Base-by-base conservation (phyloP, 352 stramenopile species). In the Globisporangium cederbergense region DNA sequence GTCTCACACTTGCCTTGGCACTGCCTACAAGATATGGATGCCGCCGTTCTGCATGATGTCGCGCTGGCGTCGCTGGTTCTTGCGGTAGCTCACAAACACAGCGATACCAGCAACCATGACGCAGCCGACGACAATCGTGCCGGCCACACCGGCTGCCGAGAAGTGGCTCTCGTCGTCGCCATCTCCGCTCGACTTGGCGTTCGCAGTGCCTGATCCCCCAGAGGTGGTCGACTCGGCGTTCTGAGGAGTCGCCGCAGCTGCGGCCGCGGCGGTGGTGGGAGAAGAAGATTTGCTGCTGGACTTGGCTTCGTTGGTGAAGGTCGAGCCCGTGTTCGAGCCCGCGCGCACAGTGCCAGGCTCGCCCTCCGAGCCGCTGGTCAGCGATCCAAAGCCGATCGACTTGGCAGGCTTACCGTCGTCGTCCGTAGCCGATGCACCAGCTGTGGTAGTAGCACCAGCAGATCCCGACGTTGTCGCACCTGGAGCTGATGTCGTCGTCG, bases 1-100 rank as follows among this genome's bases (percentile, higher is more conserved):
- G 6, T 51, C 42, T 14, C 3, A 25, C 34, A 5, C 16, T 28
- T 28, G 25, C 0, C 30, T 18, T 18, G 52, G 4, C 32, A 3
- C 11, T 20, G 13, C 47, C 38, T 76, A 80, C 52, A 80, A 43
- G 52, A 77, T 63, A 46, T 77, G 70, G 62, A 80, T 77, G 32
- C 74, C 74, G 8, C 74, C 74, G 60, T 89, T 85, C 53, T 85
- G 79, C 77, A 92, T 88, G 59, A 92, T 92, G 61, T 90, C 77
- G 53, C 78, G 81, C 72, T 92, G 83, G 42, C 81, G 77, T 60
- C 73, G 67, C 75, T 92, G 80, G 72, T 92, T 92, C 73, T 78
- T 92, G 63, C 78, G 79, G 73, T 92, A 92, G 73, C 83, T 90
- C 64, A 61, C 52, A 32, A 70, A 70, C 32, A 70, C 59, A 43